Percentiles rank a stretch among this genome's conserved stretches.
phyloP scores from a whole-genome alignment of 2,329 filamentous ascomycete genomes.

The Rhynchosporium secalis region DNA sequence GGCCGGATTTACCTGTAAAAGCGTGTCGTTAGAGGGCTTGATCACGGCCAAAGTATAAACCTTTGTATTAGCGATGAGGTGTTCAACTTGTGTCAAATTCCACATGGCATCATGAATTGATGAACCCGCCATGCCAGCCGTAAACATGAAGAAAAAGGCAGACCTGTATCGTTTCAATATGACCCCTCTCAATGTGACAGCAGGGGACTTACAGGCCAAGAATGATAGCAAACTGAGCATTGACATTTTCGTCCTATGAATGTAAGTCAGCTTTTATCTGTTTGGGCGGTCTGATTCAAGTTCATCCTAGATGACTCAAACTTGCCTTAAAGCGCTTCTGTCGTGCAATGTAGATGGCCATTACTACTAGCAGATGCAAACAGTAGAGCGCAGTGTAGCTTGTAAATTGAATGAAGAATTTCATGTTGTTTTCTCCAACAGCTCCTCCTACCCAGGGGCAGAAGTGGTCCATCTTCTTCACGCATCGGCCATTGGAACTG shows the following conservation, averaged over 20 bases:
- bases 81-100: slow-evolving; percentile 86
- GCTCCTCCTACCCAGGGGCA: slow-evolving; percentile 97
- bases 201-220: slow-evolving; percentile 57
- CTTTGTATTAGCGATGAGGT: slow-evolving; percentile 60
- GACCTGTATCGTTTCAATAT: slow-evolving; percentile 41
- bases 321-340: slow-evolving; percentile 41
- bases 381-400: slow-evolving; percentile 72
- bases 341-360: slow-evolving; percentile 60
- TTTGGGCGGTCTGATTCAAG: slow-evolving; percentile 13
- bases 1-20: slow-evolving; percentile 34
- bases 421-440: slow-evolving; percentile 82
- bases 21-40: slow-evolving; percentile 45
- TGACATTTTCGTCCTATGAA: slow-evolving; percentile 39
- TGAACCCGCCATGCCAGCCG: slow-evolving; percentile 72
- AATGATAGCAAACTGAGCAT: slow-evolving; percentile 65
- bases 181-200: background rate
- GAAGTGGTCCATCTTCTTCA: slow-evolving; percentile 91
- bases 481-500: slow-evolving; percentile 82
- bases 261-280: too few relatives aligned
- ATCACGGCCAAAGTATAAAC: slow-evolving; percentile 76
- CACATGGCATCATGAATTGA: slow-evolving; percentile 67
- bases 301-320: background rate
- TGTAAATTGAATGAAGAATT: slow-evolving; percentile 89
- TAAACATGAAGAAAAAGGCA: slow-evolving; percentile 78
- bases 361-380: slow-evolving; percentile 60